Base-by-base conservation (phyloP, 768 basidiomycete species). In the Suillus lakei region DNA sequence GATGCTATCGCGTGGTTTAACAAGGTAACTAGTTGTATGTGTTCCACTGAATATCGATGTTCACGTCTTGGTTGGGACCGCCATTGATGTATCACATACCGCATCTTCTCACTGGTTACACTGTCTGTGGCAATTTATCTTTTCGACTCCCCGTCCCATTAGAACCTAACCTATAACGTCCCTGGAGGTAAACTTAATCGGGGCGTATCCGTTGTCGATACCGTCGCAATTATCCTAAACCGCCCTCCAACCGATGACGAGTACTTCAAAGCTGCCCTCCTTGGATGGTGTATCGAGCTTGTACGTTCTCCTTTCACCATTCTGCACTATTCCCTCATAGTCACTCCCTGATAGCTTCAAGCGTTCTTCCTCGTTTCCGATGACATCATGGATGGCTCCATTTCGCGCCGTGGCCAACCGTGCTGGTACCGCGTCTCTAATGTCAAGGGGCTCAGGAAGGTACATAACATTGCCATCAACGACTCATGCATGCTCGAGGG, bases 381-480 rank as follows among this genome's bases (percentile, higher is more conserved):
- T 78, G 97, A 99, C 78, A 96, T 99, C 72, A 99, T 99, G 98
- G 97, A 99, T 74, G 77, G 85, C n/a, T 94, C 92, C 54, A 91
- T 99, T 70, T 98, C 97, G 12, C 91, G 97, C 34, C 91, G 97
- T 10, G 90, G 91, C 4, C 96, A 98, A 77, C 92, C 96, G 1
- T 99, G 97, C 80, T 99, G 94, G 93, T 98, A 97, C 81, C 86
- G 81, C 51, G 76, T 87, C 46, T 82, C 84, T 64, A 80, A 80
- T 18, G 73, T 77, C 67, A 90, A 89, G 50, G 38, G 56, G 5
- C 56, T 59, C 10, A 18, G 56, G 41, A 59, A 59, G 26, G 56
- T 59, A 5, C 56, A 59, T 10, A 88, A 89, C 79, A 88, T 98
- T 68, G 96, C 97, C 6, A 91, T 98, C 81, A 98, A 98, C 83